phyloP scores from a whole-genome alignment of 1,284 basidiomycete genomes.

The Polyporus tsugae region DNA sequence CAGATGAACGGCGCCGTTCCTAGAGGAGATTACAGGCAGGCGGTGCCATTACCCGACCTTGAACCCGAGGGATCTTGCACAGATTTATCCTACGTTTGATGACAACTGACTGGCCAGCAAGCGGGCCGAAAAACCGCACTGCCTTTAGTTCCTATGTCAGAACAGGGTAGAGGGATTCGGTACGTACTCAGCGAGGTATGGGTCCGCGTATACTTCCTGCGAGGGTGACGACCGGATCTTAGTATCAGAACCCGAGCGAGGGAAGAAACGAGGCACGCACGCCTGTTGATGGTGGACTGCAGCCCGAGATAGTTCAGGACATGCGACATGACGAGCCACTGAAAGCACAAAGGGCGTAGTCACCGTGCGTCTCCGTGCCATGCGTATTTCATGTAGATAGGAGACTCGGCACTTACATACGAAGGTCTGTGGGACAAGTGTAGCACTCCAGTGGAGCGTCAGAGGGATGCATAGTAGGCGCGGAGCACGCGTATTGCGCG shows the following conservation, averaged over 20 bases:
- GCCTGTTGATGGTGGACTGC: conserved; percentile 37
- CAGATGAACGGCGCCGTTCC: conserved; percentile 2
- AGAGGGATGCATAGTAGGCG: conserved; percentile 27
- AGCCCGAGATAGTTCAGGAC: conserved; percentile 37
- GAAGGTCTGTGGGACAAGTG: neutral
- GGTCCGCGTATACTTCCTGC: conserved; percentile 35
- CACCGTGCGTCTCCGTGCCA: conserved; percentile 16
- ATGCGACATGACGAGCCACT: conserved; percentile 36
- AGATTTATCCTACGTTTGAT: conserved; percentile 33
- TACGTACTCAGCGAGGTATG: conserved; percentile 37
- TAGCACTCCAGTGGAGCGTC: conserved; percentile 21
- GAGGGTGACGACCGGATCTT: conserved; percentile 20
- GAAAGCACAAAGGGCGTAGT: conserved; percentile 20
- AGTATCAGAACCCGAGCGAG: conserved; percentile 17
- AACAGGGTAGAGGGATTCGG: conserved; percentile 7
- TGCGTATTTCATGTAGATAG: conserved; percentile 23
- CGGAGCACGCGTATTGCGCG: conserved; percentile 20
- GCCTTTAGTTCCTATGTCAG: neutral
- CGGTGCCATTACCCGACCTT: conserved; percentile 30
- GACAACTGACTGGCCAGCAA: conserved; percentile 11
- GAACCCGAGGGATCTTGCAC: conserved; percentile 34
- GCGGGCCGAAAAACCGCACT: conserved; percentile 12
- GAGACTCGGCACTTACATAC: conserved; percentile 21
- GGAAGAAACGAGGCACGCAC: conserved; percentile 30
- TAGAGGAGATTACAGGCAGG: conserved; percentile 31